Percentiles rank a stretch among this genome's conserved stretches.
These are phyloP conservation scores for Boletus sp. DNA, from an alignment of 768 basidiomycete genomes.

Conservation along the genomic window DNA sequence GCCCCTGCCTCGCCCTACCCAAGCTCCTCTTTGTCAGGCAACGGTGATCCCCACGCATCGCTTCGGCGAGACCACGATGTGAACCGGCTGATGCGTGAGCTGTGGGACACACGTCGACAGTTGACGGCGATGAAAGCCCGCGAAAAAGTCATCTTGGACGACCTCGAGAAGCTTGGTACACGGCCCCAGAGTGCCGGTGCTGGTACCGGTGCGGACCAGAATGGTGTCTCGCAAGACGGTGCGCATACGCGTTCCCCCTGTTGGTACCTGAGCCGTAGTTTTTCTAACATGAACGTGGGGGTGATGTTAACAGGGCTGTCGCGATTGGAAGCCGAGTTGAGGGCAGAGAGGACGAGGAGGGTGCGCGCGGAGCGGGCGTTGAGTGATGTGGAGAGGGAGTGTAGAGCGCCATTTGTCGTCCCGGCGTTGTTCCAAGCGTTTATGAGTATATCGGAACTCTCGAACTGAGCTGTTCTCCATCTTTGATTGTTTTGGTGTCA, in stretches of 20 bases:
- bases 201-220: not conserved
- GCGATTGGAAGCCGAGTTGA: conserved; percentile 35
- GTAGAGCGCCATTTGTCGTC: conserved; percentile 51
- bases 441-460: conserved; percentile 44
- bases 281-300: not conserved
- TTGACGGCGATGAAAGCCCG: conserved; percentile 20
- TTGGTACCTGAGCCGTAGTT: not conserved
- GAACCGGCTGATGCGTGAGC: conserved; percentile 21
- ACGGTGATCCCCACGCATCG: not conserved
- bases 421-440: conserved; percentile 56
- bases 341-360: conserved; percentile 35
- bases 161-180: conserved; percentile 19
- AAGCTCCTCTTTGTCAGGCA: not conserved
- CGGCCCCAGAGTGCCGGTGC: not conserved
- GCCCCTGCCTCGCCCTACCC: not conserved
- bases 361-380: conserved; percentile 44
- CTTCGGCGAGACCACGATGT: conserved; percentile 1
- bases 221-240: conserved; percentile 15
- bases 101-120: conserved; percentile 28
- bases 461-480: conserved; percentile 18
- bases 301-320: conserved; percentile 9
- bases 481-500: not conserved
- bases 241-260: not conserved
- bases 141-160: conserved; percentile 23
- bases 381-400: conserved; percentile 48